These are phyloP conservation scores for Penicillium sp. DNA, from an alignment of 2,329 filamentous ascomycete genomes.

Conservation along the genomic window DNA sequence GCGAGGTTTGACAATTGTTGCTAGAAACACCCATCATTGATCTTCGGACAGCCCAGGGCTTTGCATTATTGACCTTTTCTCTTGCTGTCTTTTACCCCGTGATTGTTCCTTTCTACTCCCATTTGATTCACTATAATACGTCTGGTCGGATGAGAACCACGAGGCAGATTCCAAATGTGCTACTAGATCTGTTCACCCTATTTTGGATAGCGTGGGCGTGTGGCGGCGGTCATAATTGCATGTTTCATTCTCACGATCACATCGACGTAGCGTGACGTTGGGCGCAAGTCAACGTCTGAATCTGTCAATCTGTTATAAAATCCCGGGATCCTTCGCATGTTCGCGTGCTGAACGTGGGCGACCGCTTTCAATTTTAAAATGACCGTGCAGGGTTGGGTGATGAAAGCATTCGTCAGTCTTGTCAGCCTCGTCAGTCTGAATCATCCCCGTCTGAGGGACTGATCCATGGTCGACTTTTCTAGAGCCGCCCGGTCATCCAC, in stretches of 20 bases:
- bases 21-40: conserved; percentile 8
- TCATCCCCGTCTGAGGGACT: conserved; percentile 24
- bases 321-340: conserved; percentile 7
- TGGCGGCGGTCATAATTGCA: conserved; percentile 34
- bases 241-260: conserved; percentile 29
- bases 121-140: neutral
- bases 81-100: no score
- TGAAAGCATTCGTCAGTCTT: conserved; percentile 38
- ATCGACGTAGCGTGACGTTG: conserved; percentile 34
- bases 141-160: neutral
- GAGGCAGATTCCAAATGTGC: conserved; percentile 16
- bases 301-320: conserved; percentile 22
- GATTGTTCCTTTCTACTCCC: neutral
- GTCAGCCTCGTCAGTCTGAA: conserved; percentile 37
- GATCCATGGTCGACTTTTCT: conserved; percentile 32
- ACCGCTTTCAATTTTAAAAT: conserved; percentile 27
- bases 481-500: conserved; percentile 25
- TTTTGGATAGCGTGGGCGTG: conserved; percentile 19
- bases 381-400: conserved; percentile 26
- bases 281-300: neutral
- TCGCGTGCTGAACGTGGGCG: conserved; percentile 3
- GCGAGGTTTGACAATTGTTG: conserved; percentile 22
- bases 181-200: conserved; percentile 19
- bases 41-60: conserved; percentile 12
- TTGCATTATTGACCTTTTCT: neutral